Conservation (phyloP, 2,329 filamentous ascomycete genomes). For the Penicillium sp. region DNA sequence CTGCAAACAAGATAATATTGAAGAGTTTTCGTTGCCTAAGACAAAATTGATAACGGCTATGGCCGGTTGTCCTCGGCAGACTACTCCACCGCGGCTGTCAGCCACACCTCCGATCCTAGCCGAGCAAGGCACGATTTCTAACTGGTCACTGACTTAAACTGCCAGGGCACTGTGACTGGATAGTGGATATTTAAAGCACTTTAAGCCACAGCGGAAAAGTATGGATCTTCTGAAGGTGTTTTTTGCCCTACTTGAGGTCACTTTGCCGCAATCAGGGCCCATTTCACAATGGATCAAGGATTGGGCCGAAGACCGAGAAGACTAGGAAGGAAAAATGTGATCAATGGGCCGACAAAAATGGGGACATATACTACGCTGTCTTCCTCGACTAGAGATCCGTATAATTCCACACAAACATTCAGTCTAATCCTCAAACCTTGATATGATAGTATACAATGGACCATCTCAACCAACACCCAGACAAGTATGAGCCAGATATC, state of each 20-base stretch:
- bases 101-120: slow-evolving; percentile 12
- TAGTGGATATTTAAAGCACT: slow-evolving; percentile 4
- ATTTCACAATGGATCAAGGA: slow-evolving; percentile 2
- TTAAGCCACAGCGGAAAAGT: slow-evolving; percentile 17
- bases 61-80: slow-evolving; percentile 7
- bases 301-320: slow-evolving; percentile 2
- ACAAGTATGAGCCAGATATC: slow-evolving; percentile 5
- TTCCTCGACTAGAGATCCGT: neutral
- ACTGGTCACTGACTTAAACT: neutral
- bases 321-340: neutral
- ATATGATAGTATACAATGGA: slow-evolving; percentile 8
- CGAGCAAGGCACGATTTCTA: neutral
- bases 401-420: neutral
- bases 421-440: neutral
- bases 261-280: slow-evolving; percentile 6
- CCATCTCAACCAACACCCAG: neutral
- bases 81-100: neutral
- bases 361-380: slow-evolving; percentile 1
- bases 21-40: slow-evolving; percentile 4
- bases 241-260: slow-evolving; percentile 1
- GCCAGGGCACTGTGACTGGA: neutral
- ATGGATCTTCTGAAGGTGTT: slow-evolving; percentile 7
- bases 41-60: slow-evolving; percentile 14
- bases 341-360: neutral
- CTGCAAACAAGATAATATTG: neutral